Percentiles rank a stretch among this genome's conserved stretches.
Evolutionary conservation across 2,329 filamentous ascomycete species (phyloP).

Genomic region (Ophiocordyceps robertsii): DNA sequence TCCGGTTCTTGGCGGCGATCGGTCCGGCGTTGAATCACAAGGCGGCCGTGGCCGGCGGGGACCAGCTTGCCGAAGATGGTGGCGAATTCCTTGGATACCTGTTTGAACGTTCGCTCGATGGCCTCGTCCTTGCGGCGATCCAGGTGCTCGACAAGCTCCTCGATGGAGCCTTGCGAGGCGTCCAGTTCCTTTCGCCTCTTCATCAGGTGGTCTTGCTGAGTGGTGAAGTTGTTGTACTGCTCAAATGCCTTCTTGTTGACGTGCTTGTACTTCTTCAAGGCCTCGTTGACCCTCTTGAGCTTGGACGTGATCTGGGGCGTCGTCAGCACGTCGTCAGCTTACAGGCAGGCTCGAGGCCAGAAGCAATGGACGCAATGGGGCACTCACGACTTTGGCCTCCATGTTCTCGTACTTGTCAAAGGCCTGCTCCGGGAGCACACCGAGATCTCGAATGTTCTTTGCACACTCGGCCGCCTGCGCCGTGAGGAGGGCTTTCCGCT

Average conservation of each 20-base stretch:
- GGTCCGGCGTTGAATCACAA: constrained; percentile 84
- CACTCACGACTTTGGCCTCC: constrained; percentile 58
- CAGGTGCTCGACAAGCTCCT: constrained; percentile 81
- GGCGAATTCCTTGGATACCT: constrained; percentile 87
- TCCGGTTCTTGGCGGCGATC: constrained; percentile 50
- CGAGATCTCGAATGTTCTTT: constrained; percentile 83
- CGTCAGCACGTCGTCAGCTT: constrained; percentile 5
- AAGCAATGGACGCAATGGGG: not conserved
- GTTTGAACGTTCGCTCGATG: constrained; percentile 96
- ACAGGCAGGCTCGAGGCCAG: no score
- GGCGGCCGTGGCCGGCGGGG: constrained; percentile 77
- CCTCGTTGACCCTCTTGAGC: constrained; percentile 83
- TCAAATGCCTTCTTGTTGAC: constrained; percentile 99
- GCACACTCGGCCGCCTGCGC: constrained; percentile 68
- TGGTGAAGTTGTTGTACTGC: constrained; percentile 95
- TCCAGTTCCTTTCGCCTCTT: constrained; percentile 80
- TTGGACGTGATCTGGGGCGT: constrained; percentile 42
- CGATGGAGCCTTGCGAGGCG: constrained; percentile 72
- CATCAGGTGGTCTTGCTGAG: constrained; percentile 75
- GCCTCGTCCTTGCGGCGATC: constrained; percentile 96
- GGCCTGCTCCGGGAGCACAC: constrained; percentile 85
- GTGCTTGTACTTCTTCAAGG: constrained; percentile 90
- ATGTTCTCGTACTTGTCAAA: constrained; percentile 83
- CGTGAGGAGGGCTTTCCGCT: constrained; percentile 70
- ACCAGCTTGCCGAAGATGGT: constrained; percentile 92